A percentile compares a stretch with the other conserved stretches of the same genome.
These are phyloP conservation scores for Metschnikowia henanensis DNA, from an alignment of 805 yeast species.

Conservation along the genomic window DNA sequence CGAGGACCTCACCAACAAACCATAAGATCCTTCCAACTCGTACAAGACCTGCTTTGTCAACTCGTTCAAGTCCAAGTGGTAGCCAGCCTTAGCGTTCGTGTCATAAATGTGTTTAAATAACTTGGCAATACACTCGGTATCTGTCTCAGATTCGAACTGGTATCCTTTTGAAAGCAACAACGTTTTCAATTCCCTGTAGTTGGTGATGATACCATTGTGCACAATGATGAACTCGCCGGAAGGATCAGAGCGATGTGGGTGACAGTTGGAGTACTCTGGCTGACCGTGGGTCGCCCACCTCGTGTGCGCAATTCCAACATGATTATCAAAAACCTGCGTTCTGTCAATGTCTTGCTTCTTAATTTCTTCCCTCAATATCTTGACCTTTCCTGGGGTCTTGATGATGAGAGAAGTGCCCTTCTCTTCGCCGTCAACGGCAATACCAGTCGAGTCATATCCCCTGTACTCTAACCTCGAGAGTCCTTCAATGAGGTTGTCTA, in stretches of 20 bases:
- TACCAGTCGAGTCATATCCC: constrained; percentile 97
- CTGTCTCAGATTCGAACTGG: constrained; percentile 88
- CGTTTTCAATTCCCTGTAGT: constrained; percentile 87
- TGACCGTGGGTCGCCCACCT: constrained; percentile 99
- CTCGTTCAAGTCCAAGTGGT: constrained; percentile 83
- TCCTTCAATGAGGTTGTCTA: constrained; percentile 87
- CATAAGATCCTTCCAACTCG: constrained; percentile 97
- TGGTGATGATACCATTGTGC: constrained; percentile 98
- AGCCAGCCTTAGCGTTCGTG: constrained; percentile 67
- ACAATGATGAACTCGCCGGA: constrained; percentile 85
- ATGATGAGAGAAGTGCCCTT: constrained; percentile 68
- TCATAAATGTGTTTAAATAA: constrained; percentile 89
- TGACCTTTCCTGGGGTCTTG: constrained; percentile 92
- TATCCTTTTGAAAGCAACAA: constrained; percentile 78
- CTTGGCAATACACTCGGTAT: constrained; percentile 97
- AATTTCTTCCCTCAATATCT: constrained; percentile 69
- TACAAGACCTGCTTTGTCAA: constrained; percentile 88
- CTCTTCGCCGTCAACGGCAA: constrained; percentile 90
- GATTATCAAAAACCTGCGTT: constrained; percentile 69
- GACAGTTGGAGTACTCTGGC: constrained; percentile 84
- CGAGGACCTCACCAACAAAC: constrained; percentile 85
- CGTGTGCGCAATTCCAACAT: constrained; percentile 97
- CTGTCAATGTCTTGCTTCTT: constrained; percentile 51
- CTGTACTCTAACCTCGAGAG: constrained; percentile 87
- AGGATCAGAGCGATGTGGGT: constrained; percentile 91